Conservation (phyloP, 306 rosid species). For the Geum urbanum region DNA sequence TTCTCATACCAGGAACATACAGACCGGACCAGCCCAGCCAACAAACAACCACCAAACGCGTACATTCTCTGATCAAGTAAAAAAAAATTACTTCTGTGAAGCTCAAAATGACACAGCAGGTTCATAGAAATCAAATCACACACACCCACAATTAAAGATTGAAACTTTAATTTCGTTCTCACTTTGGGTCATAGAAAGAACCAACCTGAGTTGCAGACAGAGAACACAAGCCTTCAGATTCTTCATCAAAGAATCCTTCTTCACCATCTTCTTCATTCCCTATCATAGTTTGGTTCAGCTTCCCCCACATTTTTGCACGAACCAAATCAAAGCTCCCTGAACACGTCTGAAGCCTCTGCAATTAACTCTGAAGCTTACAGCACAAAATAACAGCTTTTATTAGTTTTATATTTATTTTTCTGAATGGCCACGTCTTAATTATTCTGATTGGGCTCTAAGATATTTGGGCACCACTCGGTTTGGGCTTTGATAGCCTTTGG, state of each 20-base stretch:
- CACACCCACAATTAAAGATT: neutral
- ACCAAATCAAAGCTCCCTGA: constrained; percentile 8
- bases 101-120: neutral
- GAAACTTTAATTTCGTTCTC: neutral
- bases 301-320: constrained; percentile 51
- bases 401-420: no score
- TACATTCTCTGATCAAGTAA: constrained; percentile 67
- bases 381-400: no score
- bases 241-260: constrained; percentile 55
- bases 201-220: constrained; percentile 72
- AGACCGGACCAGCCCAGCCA: constrained; percentile 60
- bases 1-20: constrained; percentile 75
- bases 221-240: constrained; percentile 53
- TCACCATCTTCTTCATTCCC: constrained; percentile 48
- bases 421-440: no score
- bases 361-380: neutral
- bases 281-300: constrained; percentile 32
- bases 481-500: no score
- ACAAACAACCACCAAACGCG: constrained; percentile 66
- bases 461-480: no score
- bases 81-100: constrained; percentile 22
- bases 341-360: neutral
- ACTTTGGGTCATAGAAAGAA: constrained; percentile 3
- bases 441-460: no score
- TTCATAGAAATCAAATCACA: constrained; percentile 11